Conservation (phyloP, 441 rosid genomes). For the Erodium chrysanthum region DNA sequence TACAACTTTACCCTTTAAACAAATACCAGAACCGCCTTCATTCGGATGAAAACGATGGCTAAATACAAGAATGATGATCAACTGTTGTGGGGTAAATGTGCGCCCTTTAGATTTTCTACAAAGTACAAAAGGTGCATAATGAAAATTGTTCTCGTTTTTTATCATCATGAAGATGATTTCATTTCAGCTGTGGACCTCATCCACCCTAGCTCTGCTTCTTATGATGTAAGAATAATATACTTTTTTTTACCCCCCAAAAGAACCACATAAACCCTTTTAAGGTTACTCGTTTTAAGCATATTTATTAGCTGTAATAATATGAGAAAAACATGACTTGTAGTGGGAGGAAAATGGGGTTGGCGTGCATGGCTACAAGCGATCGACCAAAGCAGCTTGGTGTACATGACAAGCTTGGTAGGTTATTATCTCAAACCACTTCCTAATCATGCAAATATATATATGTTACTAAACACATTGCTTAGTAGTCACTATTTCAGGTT, state of each 20-base stretch:
- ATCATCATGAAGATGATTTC: background rate
- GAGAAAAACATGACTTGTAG: background rate
- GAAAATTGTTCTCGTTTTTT: background rate
- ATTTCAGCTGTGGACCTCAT: background rate
- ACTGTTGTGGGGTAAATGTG: background rate
- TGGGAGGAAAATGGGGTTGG: constrained; percentile 1
- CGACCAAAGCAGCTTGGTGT: background rate
- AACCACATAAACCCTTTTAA: background rate
- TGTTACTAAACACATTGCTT: background rate
- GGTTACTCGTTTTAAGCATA: too few species aligned
- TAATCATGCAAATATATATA: background rate
- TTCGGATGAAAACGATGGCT: too few species aligned
- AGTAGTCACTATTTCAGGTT: background rate
- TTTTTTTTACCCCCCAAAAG: background rate
- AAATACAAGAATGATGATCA: too few species aligned
- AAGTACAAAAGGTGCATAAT: background rate
- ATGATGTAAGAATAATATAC: background rate
- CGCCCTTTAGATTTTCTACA: background rate
- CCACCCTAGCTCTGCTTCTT: background rate
- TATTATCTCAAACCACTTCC: background rate
- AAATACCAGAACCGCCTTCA: too few species aligned
- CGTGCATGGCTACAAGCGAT: background rate
- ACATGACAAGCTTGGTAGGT: background rate
- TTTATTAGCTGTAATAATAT: background rate
- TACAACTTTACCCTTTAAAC: background rate